Base-by-base conservation (phyloP, 495 filamentous ascomycete species). In the Tuber aestivum region DNA sequence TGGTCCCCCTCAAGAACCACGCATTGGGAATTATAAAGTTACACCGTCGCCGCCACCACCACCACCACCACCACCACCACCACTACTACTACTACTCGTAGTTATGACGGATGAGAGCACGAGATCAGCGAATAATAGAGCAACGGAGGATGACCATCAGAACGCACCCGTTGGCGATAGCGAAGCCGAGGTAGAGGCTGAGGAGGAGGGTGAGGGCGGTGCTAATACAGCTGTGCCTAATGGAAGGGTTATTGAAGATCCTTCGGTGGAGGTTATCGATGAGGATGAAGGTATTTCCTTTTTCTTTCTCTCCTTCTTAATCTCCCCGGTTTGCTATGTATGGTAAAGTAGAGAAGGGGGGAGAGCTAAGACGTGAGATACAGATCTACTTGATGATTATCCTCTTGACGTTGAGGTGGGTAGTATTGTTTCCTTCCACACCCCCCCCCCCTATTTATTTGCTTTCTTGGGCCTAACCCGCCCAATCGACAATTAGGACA, bases 371-470 rank as follows among this genome's bases (percentile, higher is more conserved):
- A 72, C 35, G 40, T 79, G 56, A 81, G 72, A 40, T 70, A 71
- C 77, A 91, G 91, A 93, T 84, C 84, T 92, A 69, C 84, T 93
- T 18, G 90, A 89, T 69, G 90, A 90, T 72, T 89, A 91, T 80
- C 89, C 90, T 69, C 79, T 81, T 37, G 87, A 92, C 75, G 82
- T 84, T 69, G 88, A 91, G 81, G 90, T 89, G 73, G 69, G 77
- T 85, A 74, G 73, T 75, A 76, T 32, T 70, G 23, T 75, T 61
- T 76, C 65, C 70, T 77, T 16, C 68, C 23, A n/a, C 73, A 37
- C 23, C 38, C 32, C 69, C 23, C 35, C 61, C 72, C 20, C 48
- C 50, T 7, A 38, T 71, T 56, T 40, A 21, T 41, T 50, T 50
- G 45, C 5, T 50, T n/a, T 5, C 18, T 48, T 48, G 50, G 27